Evolutionary conservation across 164 flowering plant species (phyloP), one percentile per base, ranked within the genome.

Genomic region (Berberis thunbergii): DNA sequence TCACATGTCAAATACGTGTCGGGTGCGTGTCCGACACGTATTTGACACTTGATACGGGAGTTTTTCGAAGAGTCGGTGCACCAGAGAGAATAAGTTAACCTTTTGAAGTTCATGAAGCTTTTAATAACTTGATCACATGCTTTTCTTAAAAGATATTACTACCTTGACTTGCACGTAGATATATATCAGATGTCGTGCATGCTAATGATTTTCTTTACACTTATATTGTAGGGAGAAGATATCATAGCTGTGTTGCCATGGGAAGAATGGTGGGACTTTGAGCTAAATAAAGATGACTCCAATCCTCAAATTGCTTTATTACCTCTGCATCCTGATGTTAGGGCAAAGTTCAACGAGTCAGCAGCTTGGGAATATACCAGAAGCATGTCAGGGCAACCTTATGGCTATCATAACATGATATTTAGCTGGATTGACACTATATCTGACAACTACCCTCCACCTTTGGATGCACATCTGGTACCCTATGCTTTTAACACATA

Each of bases 251-350:
- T 89, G 43, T 57, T 95, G 72, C 85, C 97, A 63, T 95, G 99
- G 99, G 94, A 95, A 8, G 97, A 95, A 61, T 95, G 99, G 99
- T 95, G 99, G 99, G 80, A 88, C 0, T 89, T 79, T 75, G 94
- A 86, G 81, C 73, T 85, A 72, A 86, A 78, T 41, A 84, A 87
- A 73, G 99, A 95, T 74, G 90, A 91, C 64, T 69, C 97, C 52
- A 87, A 95, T 80, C 94, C 99, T 43, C 99, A 95, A 7, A 87
- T 95, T 70, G 96, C 99, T 43, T 67, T 95, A 70, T 94, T 95
- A 71, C 97, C 97, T 48, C 71, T 95, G 81, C 96, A 80, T 80
- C 97, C 96, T 58, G 84, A 86, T 55, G 46, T 83, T 26, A 84
- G 96, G 55, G 94, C 96, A 67, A 91, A 82, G 78, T 91, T 95